A percentile compares a stretch with the other conserved stretches of the same genome.
phyloP scores from a whole-genome alignment of 352 stramenopile species.

The Phytophthora aleatoria region DNA sequence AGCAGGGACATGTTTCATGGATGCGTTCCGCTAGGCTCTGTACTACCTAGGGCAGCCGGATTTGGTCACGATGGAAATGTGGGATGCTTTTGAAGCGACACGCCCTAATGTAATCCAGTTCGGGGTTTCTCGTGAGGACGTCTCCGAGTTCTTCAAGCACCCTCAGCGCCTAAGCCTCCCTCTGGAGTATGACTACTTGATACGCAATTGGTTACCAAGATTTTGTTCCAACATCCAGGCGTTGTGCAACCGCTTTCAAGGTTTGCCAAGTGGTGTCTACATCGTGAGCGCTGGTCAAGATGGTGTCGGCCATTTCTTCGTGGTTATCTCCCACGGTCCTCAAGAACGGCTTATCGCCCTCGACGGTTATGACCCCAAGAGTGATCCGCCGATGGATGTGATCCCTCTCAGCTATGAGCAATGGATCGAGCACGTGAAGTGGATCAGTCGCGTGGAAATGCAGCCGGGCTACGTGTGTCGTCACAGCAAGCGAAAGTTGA shows the following conservation, averaged over 20 bases:
- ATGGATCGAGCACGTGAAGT: conserved; percentile 1
- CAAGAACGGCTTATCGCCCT: background rate
- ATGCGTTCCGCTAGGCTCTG: background rate
- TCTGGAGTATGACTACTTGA: background rate
- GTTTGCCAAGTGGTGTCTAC: background rate
- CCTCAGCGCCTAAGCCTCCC: conserved; percentile 5
- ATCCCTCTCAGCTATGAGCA: background rate
- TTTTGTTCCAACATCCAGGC: too few species aligned
- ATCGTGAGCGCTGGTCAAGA: too few species aligned
- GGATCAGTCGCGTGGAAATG: background rate
- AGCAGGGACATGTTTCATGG: conserved; percentile 5
- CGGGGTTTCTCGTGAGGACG: background rate
- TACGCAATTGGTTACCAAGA: background rate
- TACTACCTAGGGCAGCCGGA: background rate
- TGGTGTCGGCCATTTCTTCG: too few species aligned
- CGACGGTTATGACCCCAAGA: background rate
- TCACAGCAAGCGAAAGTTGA: conserved; percentile 1
- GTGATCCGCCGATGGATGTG: background rate
- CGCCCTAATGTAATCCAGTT: background rate
- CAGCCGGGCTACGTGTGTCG: background rate
- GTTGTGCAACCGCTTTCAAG: background rate
- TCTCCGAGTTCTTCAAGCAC: conserved; percentile 6
- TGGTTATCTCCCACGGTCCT: too few species aligned
- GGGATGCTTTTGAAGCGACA: conserved; percentile 6
- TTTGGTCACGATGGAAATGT: conserved; percentile 7